Conservation (phyloP, 1,284 basidiomycete genomes). For the Ceratobasidium sp. region DNA sequence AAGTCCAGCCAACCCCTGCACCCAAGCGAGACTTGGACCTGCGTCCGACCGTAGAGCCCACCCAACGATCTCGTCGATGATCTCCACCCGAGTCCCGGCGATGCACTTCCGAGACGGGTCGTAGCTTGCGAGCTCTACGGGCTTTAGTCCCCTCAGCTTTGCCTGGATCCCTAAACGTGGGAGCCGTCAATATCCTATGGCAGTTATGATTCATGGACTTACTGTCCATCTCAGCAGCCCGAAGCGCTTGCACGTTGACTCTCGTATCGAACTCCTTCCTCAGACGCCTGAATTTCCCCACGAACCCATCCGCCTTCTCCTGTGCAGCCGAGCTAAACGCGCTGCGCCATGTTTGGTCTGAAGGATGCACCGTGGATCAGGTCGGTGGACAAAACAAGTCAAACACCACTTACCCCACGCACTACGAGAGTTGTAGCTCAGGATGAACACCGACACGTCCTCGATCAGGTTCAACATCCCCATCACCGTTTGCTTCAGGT, state of each 20-base stretch:
- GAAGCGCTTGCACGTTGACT: background rate
- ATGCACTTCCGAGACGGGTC: background rate
- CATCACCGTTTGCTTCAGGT: background rate
- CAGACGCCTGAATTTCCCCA: background rate
- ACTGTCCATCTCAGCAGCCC: background rate
- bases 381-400: background rate
- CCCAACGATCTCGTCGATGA: background rate
- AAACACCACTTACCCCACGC: background rate
- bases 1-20: conserved; percentile 52
- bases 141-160: background rate
- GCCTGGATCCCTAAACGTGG: background rate
- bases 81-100: background rate
- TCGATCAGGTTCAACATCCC: background rate
- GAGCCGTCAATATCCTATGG: background rate
- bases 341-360: background rate
- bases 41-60: background rate
- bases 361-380: background rate
- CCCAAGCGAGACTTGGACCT: conserved; percentile 43
- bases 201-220: background rate
- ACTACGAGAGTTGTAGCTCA: background rate
- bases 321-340: background rate
- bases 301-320: background rate
- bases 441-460: background rate
- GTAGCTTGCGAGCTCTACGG: background rate
- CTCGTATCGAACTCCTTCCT: background rate